Conservation (phyloP, 164 flowering plant genomes). For the Macadamia tetraphylla region DNA sequence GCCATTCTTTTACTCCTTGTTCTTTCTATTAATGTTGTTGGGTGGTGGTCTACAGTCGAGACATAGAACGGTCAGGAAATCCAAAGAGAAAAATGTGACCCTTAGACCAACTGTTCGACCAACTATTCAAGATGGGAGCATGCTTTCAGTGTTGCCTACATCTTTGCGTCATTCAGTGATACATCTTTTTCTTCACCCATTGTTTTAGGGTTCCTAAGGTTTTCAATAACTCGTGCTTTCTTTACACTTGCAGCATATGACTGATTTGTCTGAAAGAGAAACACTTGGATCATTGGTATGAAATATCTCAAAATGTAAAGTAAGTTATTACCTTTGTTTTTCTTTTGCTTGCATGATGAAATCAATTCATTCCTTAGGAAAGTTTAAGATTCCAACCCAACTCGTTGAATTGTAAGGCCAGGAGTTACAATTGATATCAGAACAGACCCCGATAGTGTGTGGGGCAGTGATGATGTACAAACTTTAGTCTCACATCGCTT, state of each 20-base stretch:
- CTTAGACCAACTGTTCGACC: slow-evolving; percentile 62
- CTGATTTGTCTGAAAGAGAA: slow-evolving; percentile 82
- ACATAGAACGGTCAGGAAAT: slow-evolving; percentile 57
- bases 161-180: slow-evolving; percentile 85
- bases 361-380: too few species aligned
- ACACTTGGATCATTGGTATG: slow-evolving; percentile 76
- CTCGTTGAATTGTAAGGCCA: too few species aligned
- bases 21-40: not conserved
- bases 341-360: too few species aligned
- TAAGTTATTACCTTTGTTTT: too few species aligned
- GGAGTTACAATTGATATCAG: too few species aligned
- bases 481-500: too few species aligned
- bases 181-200: slow-evolving; percentile 23
- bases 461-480: too few species aligned
- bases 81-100: slow-evolving; percentile 69
- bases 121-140: slow-evolving; percentile 59
- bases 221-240: not conserved
- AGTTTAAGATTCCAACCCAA: too few species aligned
- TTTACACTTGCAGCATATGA: slow-evolving; percentile 62
- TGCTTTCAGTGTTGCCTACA: slow-evolving; percentile 85
- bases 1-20: too few species aligned
- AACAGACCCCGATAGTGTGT: too few species aligned
- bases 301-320: too few species aligned
- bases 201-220: too few species aligned
- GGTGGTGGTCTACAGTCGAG: slow-evolving; percentile 24